phyloP scores from a whole-genome alignment of 345 rosid genomes.

The Eucalyptus decipiens region DNA sequence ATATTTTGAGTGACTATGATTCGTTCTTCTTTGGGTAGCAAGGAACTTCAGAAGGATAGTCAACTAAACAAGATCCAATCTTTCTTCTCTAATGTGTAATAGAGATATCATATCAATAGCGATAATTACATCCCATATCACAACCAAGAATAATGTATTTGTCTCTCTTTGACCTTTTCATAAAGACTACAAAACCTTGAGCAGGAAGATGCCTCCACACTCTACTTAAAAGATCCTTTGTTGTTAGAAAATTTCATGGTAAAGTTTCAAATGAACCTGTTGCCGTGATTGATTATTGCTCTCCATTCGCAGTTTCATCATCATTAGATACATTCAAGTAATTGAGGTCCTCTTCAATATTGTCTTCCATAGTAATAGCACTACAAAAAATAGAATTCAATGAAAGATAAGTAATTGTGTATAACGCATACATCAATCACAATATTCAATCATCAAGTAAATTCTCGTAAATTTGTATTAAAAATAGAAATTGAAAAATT shows the following conservation, averaged over 20 bases:
- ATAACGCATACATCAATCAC: neutral
- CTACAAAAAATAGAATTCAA: neutral
- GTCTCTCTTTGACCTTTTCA: neutral
- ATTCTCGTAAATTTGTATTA: no score
- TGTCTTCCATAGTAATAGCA: neutral
- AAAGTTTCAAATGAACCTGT: no score
- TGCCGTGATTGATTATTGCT: neutral
- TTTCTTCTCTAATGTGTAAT: neutral
- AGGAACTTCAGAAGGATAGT: neutral
- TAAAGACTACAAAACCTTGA: no score
- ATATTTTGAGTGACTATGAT: neutral
- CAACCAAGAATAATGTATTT: no score
- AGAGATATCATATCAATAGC: no score
- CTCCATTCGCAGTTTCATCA: neutral
- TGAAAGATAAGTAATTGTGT: neutral
- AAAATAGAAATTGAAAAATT: fast-evolving
- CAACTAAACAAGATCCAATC: neutral
- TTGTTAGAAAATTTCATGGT: no score
- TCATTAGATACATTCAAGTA: neutral
- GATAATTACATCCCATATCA: fast-evolving
- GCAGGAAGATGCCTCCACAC: no score
- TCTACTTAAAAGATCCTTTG: neutral
- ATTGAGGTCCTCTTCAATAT: neutral
- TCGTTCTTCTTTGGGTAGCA: no score
- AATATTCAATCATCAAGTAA: neutral